Evolutionary conservation across 2,329 filamentous ascomycete genomes (phyloP).

Genomic region (Fusarium pseudoanthophilum): DNA sequence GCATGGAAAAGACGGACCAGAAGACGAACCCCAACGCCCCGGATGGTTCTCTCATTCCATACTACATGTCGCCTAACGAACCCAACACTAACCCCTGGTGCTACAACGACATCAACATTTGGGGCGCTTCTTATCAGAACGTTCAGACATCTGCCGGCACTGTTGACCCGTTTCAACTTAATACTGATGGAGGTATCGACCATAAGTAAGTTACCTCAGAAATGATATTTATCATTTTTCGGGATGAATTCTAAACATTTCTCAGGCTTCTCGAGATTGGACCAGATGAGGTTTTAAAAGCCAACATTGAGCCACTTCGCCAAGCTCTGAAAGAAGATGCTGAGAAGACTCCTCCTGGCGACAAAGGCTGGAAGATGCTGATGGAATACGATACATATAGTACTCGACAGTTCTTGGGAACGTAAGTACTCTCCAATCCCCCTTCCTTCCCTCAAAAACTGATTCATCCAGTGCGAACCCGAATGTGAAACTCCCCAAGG

Average conservation of each 20-base stretch:
- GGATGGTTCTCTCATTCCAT: slow-evolving; percentile 12
- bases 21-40: neutral
- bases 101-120: slow-evolving; percentile 9
- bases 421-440: neutral
- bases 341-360: neutral
- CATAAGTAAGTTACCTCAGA: neutral
- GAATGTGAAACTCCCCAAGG: neutral
- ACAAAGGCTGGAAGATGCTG: slow-evolving; percentile 6
- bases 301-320: neutral
- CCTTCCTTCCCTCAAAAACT: too few species aligned
- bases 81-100: slow-evolving; percentile 12
- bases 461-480: neutral
- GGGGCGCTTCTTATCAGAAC: neutral
- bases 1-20: slow-evolving; percentile 5
- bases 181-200: neutral
- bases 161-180: slow-evolving; percentile 3
- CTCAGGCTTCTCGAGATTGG: neutral
- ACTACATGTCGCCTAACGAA: neutral
- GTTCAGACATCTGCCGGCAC: neutral
- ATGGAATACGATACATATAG: slow-evolving; percentile 15
- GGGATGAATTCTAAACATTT: neutral
- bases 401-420: slow-evolving; percentile 7
- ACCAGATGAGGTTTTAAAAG: slow-evolving; percentile 1
- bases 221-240: too few species aligned
- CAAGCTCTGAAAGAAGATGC: slow-evolving; percentile 1